phyloP scores from a whole-genome alignment of 1,139 yeast genomes.

The Yamadazyma siamensis region DNA sequence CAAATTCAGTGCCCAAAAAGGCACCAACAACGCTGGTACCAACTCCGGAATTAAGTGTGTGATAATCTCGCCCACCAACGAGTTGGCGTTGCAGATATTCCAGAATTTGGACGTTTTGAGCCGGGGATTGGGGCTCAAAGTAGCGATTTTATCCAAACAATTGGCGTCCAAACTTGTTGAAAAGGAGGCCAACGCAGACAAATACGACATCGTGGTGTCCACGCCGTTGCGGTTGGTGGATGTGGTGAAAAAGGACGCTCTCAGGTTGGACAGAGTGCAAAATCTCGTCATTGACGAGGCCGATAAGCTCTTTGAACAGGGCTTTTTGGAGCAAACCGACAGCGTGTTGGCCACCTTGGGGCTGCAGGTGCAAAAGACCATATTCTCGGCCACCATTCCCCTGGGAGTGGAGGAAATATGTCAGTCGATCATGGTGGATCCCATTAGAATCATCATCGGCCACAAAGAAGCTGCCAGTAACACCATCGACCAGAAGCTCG shows the following conservation, averaged over 20 bases:
- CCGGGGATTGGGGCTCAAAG: conserved; percentile 52
- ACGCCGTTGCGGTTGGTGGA: conserved; percentile 90
- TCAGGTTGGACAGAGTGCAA: conserved; percentile 62
- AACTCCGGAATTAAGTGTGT: conserved; percentile 62
- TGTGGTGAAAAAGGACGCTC: conserved; percentile 57
- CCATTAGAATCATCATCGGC: conserved; percentile 85
- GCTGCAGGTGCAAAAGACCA: conserved; percentile 58
- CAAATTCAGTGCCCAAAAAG: conserved; percentile 20
- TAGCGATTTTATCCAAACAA: conserved; percentile 70
- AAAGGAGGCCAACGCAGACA: conserved; percentile 51
- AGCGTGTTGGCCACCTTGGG: conserved; percentile 71
- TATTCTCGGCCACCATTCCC: conserved; percentile 95
- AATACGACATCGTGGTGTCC: conserved; percentile 77
- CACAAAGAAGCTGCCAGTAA: conserved; percentile 90
- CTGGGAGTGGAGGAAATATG: conserved; percentile 91
- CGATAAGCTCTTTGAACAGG: conserved; percentile 87
- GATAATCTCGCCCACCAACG: conserved; percentile 83
- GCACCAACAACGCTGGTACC: conserved; percentile 28
- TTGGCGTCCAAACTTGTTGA: conserved; percentile 68
- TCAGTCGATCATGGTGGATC: conserved; percentile 76
- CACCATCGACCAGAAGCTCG: conserved; percentile 77
- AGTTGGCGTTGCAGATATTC: conserved; percentile 81
- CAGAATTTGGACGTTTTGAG: conserved; percentile 62
- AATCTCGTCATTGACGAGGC: conserved; percentile 91
- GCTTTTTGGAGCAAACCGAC: conserved; percentile 90